A percentile compares a stretch with the other conserved stretches of the same genome.
Evolutionary conservation across 352 stramenopile species (phyloP).

Genomic region (Paralagenidium karlingii): DNA sequence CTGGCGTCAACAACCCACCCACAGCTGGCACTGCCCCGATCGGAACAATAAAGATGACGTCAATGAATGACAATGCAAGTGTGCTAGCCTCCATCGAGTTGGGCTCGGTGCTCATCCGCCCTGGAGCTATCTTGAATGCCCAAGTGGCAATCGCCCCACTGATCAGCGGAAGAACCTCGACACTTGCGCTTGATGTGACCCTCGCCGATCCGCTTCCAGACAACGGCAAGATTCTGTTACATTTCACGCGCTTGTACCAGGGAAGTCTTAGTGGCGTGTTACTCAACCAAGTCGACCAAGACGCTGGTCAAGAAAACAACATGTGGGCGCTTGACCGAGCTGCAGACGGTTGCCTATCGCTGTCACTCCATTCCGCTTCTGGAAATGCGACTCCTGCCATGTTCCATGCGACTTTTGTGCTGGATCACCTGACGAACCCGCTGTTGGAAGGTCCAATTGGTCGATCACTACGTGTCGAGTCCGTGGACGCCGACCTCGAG

Average conservation of each 20-base stretch:
- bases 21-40: no score
- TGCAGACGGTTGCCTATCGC: conserved; percentile 10
- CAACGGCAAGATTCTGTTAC: conserved; percentile 24
- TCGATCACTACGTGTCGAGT: conserved; percentile 27
- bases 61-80: no score
- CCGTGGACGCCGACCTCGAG: conserved; percentile 14
- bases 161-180: conserved; percentile 23
- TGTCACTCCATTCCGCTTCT: conserved; percentile 5
- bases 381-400: conserved; percentile 7
- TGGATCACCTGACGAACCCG: conserved; percentile 25
- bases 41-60: no score
- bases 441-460: conserved; percentile 42
- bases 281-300: background rate
- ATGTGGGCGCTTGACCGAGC: conserved; percentile 7
- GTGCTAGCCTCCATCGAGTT: no score
- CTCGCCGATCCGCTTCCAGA: conserved; percentile 17
- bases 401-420: conserved; percentile 12
- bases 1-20: no score
- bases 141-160: conserved; percentile 6
- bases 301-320: background rate
- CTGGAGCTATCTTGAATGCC: conserved; percentile 16
- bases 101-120: no score
- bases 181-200: conserved; percentile 15
- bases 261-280: background rate
- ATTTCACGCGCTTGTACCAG: conserved; percentile 36